Evolutionary conservation across 2,329 filamentous ascomycete genomes (phyloP).

Genomic region (Plectosphaerella sp.): DNA sequence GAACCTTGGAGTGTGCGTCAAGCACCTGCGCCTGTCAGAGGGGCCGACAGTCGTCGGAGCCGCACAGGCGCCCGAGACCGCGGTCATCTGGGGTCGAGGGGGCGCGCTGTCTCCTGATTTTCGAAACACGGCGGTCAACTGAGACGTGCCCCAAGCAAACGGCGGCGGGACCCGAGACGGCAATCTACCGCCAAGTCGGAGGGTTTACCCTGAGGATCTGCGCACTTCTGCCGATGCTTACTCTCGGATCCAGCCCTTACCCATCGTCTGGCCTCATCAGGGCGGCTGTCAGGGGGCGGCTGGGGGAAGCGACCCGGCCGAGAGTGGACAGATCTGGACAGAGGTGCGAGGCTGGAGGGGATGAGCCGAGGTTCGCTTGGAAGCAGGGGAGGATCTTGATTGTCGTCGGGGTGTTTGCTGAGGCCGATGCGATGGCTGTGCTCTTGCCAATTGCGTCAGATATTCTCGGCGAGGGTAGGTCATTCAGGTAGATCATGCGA

Average conservation of each 20-base stretch:
- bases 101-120: background rate
- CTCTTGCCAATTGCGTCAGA: too few species aligned
- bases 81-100: background rate
- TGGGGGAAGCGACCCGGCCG: background rate
- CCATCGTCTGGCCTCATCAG: background rate
- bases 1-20: too few species aligned
- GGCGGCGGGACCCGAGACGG: background rate
- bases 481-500: background rate
- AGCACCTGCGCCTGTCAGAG: too few species aligned
- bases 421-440: too few species aligned
- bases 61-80: background rate
- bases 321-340: background rate
- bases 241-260: background rate
- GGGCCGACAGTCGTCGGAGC: conserved; percentile 11
- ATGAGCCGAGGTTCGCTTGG: background rate
- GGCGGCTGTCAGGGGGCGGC: too few species aligned
- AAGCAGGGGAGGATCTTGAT: background rate
- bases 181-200: background rate
- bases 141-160: background rate
- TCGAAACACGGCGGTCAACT: background rate
- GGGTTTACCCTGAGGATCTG: background rate
- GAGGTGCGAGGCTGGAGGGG: background rate
- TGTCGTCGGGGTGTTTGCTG: too few species aligned
- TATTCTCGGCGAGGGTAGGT: background rate
- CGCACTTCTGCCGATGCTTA: background rate